Percentiles rank a stretch among this genome's conserved stretches.
phyloP scores from a whole-genome alignment of 331 rosid genomes.

The Quercus tomentella region DNA sequence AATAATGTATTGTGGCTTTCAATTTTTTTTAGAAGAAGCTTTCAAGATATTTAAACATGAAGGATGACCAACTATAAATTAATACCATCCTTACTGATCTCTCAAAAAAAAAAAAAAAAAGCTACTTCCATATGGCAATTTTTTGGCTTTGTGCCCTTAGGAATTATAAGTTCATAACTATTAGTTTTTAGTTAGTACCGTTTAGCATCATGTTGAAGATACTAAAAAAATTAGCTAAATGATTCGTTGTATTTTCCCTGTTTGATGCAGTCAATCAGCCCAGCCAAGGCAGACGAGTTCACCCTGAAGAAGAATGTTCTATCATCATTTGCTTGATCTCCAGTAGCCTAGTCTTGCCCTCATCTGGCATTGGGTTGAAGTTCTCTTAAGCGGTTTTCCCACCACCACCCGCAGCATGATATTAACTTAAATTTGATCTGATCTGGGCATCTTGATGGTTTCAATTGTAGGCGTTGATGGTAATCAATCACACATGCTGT shows the following conservation, averaged over 20 bases:
- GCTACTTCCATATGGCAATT: neutral
- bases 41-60: neutral
- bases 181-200: neutral
- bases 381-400: neutral
- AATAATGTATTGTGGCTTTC: neutral
- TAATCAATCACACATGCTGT: neutral
- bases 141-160: neutral
- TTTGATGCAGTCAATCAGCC: constrained; percentile 70
- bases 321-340: constrained; percentile 42
- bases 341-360: neutral
- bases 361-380: neutral
- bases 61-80: neutral
- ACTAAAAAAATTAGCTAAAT: neutral
- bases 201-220: neutral
- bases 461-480: neutral
- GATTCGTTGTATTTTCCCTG: constrained; percentile 1
- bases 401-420: neutral
- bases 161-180: neutral
- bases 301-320: constrained; percentile 78
- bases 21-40: too few relatives aligned
- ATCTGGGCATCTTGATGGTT: neutral
- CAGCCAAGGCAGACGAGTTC: constrained; percentile 83
- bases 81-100: too few relatives aligned
- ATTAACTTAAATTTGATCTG: neutral
- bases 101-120: too few relatives aligned